A percentile compares a stretch with the other conserved stretches of the same genome.
phyloP scores from a whole-genome alignment of 257 asterid genomes.

The Nicotiana benthamiana region DNA sequence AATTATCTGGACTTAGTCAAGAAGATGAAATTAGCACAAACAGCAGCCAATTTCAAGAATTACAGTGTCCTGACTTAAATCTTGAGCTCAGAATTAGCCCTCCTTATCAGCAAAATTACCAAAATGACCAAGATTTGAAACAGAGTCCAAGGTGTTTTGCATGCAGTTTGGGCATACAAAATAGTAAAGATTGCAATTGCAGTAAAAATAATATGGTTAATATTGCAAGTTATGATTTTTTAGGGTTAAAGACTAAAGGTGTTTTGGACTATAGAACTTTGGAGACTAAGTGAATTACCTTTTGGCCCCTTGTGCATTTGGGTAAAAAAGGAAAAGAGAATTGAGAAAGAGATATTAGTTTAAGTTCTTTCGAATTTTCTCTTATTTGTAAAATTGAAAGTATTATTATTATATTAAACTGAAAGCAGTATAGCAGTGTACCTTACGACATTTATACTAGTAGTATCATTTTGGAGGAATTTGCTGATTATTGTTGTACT shows the following conservation, averaged over 20 bases:
- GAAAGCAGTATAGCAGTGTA: background rate
- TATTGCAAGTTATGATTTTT: constrained; percentile 44
- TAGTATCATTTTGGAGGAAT: background rate
- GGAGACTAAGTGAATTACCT: constrained; percentile 27
- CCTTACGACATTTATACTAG: background rate
- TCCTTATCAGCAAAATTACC: constrained; percentile 32
- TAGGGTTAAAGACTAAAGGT: constrained; percentile 46
- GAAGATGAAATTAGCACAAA: constrained; percentile 4
- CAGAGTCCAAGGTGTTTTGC: constrained; percentile 34
- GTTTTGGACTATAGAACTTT: constrained; percentile 67
- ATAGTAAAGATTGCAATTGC: constrained; percentile 60
- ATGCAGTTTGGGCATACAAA: constrained; percentile 58
- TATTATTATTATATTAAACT: background rate
- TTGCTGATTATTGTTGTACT: background rate
- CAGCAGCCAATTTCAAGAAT: constrained; percentile 25
- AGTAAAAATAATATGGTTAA: constrained; percentile 9
- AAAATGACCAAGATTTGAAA: background rate
- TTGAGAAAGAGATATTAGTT: constrained; percentile 16
- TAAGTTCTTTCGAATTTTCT: constrained; percentile 14
- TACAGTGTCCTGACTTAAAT: constrained; percentile 66
- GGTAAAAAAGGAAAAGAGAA: constrained; percentile 3
- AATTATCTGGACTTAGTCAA: background rate
- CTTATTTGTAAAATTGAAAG: constrained; percentile 27
- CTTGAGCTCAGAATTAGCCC: constrained; percentile 89
- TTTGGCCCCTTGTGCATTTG: constrained; percentile 11